Evolutionary conservation across 805 yeast genomes (phyloP), one percentile per base, ranked within the genome.

Genomic region (Teunomyces stri): DNA sequence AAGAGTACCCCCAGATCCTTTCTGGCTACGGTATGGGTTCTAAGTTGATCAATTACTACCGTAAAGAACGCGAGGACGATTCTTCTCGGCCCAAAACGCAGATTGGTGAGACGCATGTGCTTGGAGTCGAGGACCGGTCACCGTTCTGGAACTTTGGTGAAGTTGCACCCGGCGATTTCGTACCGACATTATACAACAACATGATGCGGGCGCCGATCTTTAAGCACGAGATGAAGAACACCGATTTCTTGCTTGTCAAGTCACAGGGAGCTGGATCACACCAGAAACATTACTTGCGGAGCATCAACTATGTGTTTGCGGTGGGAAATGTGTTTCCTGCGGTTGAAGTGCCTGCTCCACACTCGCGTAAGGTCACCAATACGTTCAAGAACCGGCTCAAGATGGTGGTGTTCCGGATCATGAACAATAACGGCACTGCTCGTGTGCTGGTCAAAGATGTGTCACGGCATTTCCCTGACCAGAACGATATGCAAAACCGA

Each of bases 101-200:
- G 1, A 76, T 90, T 36, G 99, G 99, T 39, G 99, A 94, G 63
- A 94, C 98, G 0, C 94, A 88, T 67, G 96, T 94, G 2, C 72
- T 94, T 31, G 97, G 97, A n/a, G 88, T 89, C 1, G 96, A 91
- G 62, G 99, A 94, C 67, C 79, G 95, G 57, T 88, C 96, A 6
- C 97, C 99, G 10, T 94, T 94, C 63, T 94, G 99, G 98, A 94
- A 91, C 64, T 94, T 90, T 70, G 99, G 99, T 1, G 88, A 87
- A 69, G 98, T 94, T 6, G 96, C 89, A 40, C 88, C 90, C 2
- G 99, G 99, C 2, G 89, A 86, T 56, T 81, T 89, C 46, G 97
- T 91, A 2, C 98, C 98, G 0, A 88, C 99, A 0, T 69, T 92
- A 41, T 94, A 94, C 69, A 94, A 92, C 63, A 87, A 89, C 58